Conservation (phyloP, 2,329 filamentous ascomycete genomes). For the Paraphoma sp. region DNA sequence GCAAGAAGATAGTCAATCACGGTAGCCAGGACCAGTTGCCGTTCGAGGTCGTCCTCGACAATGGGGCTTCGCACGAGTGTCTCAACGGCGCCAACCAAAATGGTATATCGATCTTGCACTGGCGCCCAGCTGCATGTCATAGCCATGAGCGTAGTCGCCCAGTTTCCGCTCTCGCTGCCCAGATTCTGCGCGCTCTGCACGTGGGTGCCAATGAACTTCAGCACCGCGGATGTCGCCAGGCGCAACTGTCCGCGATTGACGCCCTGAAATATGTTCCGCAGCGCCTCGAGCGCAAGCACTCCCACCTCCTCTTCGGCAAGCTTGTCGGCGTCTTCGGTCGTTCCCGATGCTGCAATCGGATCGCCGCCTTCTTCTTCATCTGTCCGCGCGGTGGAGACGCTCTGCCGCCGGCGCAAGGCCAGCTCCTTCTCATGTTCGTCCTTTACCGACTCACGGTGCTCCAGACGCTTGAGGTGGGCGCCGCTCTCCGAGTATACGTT, state of each 20-base stretch:
- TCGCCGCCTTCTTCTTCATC: conserved; percentile 73
- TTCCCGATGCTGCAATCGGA: conserved; percentile 73
- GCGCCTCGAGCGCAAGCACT: conserved; percentile 80
- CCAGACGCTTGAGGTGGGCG: conserved; percentile 71
- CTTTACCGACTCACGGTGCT: conserved; percentile 70
- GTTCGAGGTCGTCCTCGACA: conserved; percentile 72
- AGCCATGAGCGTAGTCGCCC: conserved; percentile 83
- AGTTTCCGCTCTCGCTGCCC: conserved; percentile 62
- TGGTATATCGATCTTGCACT: conserved; percentile 92
- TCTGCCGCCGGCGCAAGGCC: conserved; percentile 71
- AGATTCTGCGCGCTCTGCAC: conserved; percentile 34
- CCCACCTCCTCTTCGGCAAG: conserved; percentile 89
- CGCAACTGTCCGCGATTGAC: conserved; percentile 85
- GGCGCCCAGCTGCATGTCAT: conserved; percentile 86
- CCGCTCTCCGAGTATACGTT: conserved; percentile 82
- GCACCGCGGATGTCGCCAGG: conserved; percentile 73
- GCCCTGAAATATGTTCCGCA: conserved; percentile 83
- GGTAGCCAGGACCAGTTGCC: conserved; percentile 76
- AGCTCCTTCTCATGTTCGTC: conserved; percentile 73
- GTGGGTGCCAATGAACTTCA: conserved; percentile 70
- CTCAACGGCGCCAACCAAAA: conserved; percentile 83
- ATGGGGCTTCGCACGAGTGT: conserved; percentile 72
- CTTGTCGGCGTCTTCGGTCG: conserved; percentile 85
- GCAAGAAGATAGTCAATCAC: conserved; percentile 83
- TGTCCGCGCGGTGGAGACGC: conserved; percentile 78